Conservation (phyloP, 78 protist species). For the Polysphondylium violaceum region DNA sequence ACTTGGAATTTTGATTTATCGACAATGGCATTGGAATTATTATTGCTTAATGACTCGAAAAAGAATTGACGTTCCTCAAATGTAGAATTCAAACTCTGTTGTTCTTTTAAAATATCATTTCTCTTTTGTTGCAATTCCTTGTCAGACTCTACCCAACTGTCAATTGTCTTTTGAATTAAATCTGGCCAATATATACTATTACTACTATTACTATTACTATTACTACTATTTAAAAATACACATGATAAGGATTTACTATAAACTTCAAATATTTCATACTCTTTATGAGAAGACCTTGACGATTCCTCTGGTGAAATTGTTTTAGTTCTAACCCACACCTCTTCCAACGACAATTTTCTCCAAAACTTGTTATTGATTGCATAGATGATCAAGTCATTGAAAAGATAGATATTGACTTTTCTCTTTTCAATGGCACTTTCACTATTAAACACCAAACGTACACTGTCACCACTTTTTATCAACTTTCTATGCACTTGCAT, state of each 20-base stretch:
- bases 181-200: constrained; percentile 19
- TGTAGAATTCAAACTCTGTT: constrained; percentile 22
- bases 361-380: constrained; percentile 67
- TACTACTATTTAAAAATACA: constrained; percentile 28
- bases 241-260: constrained; percentile 50
- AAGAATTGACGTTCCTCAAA: constrained; percentile 72
- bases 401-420: constrained; percentile 21
- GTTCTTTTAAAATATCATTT: not conserved
- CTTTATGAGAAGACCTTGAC: too few species aligned
- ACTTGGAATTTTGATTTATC: not conserved
- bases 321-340: constrained; percentile 46
- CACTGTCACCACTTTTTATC: constrained; percentile 51
- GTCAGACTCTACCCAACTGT: constrained; percentile 14
- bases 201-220: not conserved
- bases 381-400: constrained; percentile 68
- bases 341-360: constrained; percentile 55
- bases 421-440: constrained; percentile 36
- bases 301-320: not conserved
- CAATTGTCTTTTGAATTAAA: constrained; percentile 51
- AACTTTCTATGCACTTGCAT: constrained; percentile 56
- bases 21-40: constrained; percentile 1
- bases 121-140: constrained; percentile 18
- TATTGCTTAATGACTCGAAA: constrained; percentile 40
- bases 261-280: constrained; percentile 52
- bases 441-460: constrained; percentile 17